These are phyloP conservation scores for Rhizophora mangle DNA, from an alignment of 345 rosid species.

Conservation along the genomic window DNA sequence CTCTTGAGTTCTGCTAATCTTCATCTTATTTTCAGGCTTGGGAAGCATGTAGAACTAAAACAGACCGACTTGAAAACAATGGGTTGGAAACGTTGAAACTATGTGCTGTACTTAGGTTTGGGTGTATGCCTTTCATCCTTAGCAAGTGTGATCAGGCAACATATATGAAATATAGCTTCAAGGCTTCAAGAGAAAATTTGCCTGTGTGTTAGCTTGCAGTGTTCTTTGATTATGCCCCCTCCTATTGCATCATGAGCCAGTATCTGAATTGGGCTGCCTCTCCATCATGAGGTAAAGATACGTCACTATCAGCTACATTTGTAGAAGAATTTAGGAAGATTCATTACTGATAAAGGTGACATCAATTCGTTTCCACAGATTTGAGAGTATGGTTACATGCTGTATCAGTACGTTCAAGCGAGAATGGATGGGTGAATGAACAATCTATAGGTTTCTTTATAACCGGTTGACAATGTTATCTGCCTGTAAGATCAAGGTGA, in stretches of 20 bases:
- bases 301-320: background rate
- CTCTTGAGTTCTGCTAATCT: background rate
- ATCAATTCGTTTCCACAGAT: background rate
- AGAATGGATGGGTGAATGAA: background rate
- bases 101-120: background rate
- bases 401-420: no score
- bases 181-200: background rate
- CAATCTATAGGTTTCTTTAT: background rate
- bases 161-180: background rate
- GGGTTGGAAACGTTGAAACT: slow-evolving; percentile 63
- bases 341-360: no score
- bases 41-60: slow-evolving; percentile 71
- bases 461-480: background rate
- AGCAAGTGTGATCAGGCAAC: background rate
- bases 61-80: slow-evolving; percentile 56
- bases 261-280: background rate
- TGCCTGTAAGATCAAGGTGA: background rate
- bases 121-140: background rate
- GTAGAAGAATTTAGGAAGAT: background rate
- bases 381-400: background rate
- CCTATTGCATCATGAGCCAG: background rate
- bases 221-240: background rate
- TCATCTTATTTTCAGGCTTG: slow-evolving; percentile 47
- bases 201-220: background rate
- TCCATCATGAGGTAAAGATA: background rate